These are phyloP conservation scores for Leishmania braziliensis DNA, from an alignment of 208 protist genomes.

Conservation along the genomic window DNA sequence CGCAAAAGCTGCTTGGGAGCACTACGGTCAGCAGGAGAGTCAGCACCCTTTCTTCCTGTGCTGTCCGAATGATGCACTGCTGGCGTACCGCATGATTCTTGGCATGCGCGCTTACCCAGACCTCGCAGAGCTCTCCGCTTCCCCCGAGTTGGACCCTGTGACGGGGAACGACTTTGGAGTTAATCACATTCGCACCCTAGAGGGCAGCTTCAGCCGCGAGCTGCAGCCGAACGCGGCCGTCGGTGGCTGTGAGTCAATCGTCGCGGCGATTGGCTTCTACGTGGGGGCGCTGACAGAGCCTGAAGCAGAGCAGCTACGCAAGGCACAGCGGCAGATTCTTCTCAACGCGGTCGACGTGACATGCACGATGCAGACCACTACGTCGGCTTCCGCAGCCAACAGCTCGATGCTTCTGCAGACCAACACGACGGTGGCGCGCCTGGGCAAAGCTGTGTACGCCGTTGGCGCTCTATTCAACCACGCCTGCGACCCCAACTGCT, in stretches of 20 bases:
- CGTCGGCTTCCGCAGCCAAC: conserved; percentile 28
- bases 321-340: conserved; percentile 77
- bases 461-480: conserved; percentile 74
- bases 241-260: conserved; percentile 74
- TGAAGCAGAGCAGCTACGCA: conserved; percentile 71
- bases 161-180: conserved; percentile 40
- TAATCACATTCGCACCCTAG: conserved; percentile 48
- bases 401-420: conserved; percentile 45
- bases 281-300: conserved; percentile 51
- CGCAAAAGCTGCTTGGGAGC: conserved; percentile 60
- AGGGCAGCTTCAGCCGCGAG: conserved; percentile 60
- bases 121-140: conserved; percentile 29
- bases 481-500: conserved; percentile 88
- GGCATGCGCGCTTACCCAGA: conserved; percentile 33
- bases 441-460: conserved; percentile 79
- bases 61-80: conserved; percentile 83
- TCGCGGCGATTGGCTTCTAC: conserved; percentile 64
- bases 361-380: conserved; percentile 47
- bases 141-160: conserved; percentile 41
- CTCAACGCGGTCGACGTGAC: conserved; percentile 64
- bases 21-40: conserved; percentile 72
- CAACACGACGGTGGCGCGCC: conserved; percentile 42
- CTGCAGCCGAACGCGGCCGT: conserved; percentile 52
- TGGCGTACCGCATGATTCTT: conserved; percentile 69
- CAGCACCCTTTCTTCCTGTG: conserved; percentile 77